A percentile compares a stretch with the other conserved stretches of the same genome.
phyloP scores from a whole-genome alignment of 1,139 yeast species.

The Saccharomyces hybrid region DNA sequence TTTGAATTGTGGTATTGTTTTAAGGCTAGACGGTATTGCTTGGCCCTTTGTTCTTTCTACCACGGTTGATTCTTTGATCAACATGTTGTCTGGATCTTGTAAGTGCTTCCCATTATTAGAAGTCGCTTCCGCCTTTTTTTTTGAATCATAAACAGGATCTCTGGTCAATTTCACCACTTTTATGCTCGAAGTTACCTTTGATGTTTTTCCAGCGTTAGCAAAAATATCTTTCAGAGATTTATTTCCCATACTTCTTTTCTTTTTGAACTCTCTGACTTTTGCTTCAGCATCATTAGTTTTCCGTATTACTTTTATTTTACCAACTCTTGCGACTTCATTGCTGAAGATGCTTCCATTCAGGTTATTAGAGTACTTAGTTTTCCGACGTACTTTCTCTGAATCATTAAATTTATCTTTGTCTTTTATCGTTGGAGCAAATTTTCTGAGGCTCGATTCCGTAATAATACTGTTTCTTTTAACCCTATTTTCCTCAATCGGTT shows the following conservation, averaged over 20 bases:
- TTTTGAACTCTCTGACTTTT: not conserved
- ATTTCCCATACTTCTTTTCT: not conserved
- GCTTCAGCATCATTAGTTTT: not conserved
- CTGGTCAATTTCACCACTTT: not conserved
- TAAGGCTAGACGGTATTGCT: not conserved
- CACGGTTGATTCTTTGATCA: not conserved
- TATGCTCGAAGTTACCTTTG: not conserved
- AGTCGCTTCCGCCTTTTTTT: not conserved
- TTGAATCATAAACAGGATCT: not conserved
- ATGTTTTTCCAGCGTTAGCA: not conserved
- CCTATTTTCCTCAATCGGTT: not conserved
- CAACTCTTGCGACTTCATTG: not conserved
- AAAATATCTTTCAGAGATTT: not conserved
- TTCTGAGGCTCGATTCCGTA: not conserved
- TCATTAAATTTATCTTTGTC: not conserved
- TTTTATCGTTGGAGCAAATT: not conserved
- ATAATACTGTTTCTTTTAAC: not conserved
- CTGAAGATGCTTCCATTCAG: not conserved
- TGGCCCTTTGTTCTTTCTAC: not conserved
- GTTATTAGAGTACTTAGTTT: not conserved
- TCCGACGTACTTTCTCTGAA: not conserved
- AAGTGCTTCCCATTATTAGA: not conserved
- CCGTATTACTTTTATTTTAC: not conserved
- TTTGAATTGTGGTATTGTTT: not conserved
- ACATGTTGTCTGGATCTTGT: not conserved